Base-by-base conservation (phyloP, 768 basidiomycete genomes). In the Macrolepiota fuliginosa region DNA sequence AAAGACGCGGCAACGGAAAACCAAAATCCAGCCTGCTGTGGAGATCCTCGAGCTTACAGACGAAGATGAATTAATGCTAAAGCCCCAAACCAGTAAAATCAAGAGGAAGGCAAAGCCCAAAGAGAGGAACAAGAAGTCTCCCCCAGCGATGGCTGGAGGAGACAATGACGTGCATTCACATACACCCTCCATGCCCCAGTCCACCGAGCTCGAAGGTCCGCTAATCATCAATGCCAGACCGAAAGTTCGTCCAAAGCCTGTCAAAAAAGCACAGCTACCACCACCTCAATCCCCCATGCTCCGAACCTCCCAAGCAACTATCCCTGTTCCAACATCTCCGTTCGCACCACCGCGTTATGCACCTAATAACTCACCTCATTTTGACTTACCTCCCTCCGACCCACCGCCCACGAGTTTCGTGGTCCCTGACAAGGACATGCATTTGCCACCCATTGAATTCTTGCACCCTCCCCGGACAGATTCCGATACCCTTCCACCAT, bases 1-100 rank as follows among this genome's bases (percentile, higher is more conserved):
- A 53, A 86, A 86, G 66, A 83, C 76, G 70, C 83, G 84, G 17
- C 76, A 80, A 59, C 72, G 83, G 24, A 62, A 58, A 12, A 19
- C 54, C 15, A 59, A 39, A 42, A 27, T 15, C 15, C 55, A 45
- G 45, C 32, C 22, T 15, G 19, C 32, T 3, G 19, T 6, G 32
- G 63, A 64, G 11, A 45, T 62, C n/a, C 58, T 64, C 39, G 73
- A 66, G 46, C 64, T 68, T 9, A 62, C 65, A 2, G 63, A 64
- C 45, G 65, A 66, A 2, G 65, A 64, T 17, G 65, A 66, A 39
- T 22, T 50, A 1, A 47, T 10, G 5, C 27, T 50, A 32, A 62
- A 61, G 37, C 57, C 62, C n/a, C 62, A 53, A 22, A 35, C 59
- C 13, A 54, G 29, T 25, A 57, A 62, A 47, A 27, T 35, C 22